Evolutionary conservation across 225 moss, liverwort and hornwort genomes (phyloP), one percentile per base, ranked within the genome.

Genomic region (Anthoceros angustus): DNA sequence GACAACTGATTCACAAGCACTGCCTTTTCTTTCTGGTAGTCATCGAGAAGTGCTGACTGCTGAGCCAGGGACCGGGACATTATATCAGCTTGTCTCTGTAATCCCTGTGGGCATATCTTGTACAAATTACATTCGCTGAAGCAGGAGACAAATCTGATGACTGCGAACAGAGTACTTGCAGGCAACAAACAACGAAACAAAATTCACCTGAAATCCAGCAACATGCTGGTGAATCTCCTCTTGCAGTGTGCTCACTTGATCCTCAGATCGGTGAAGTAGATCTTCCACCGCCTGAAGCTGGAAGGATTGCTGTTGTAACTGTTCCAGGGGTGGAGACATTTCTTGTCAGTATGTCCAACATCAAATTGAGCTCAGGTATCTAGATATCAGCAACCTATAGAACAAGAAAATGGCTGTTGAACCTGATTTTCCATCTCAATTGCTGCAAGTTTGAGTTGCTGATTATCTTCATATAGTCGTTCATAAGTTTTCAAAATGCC

Each of bases 31-130:
- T 74, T 83, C 61, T 85, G 84, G 67, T 81, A 79, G 70, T 90
- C 87, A 67, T 77, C 85, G 67, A 90, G 71, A 65, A 90, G 79
- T 70, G 73, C 80, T 48, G 85, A 87, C 69, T 90, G 90, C 74
- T 90, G 89, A 75, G 84, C 82, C 62, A 89, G 73, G 40, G 86
- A 89, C 72, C 89, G 75, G 14, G 82, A 67, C 89, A 89, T 89
- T 68, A 89, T 76, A 70, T 89, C 89, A 64, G 79, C 86, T 77
- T 89, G 85, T 68, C 87, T 81, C 75, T 90, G 85, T 42, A 80
- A 65, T 43, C 76, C 83, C 90, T 90, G 67, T 64, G 78, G 18
- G 70, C 6, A 62, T 40, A 63, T 61, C n/a, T 40, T 55, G 24
- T 63, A 63, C 24, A 63, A 63, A 24, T 12, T 20, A 14, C 24